phyloP scores from a whole-genome alignment of 2,329 filamentous ascomycete genomes.

The Raffaelea arxii region DNA sequence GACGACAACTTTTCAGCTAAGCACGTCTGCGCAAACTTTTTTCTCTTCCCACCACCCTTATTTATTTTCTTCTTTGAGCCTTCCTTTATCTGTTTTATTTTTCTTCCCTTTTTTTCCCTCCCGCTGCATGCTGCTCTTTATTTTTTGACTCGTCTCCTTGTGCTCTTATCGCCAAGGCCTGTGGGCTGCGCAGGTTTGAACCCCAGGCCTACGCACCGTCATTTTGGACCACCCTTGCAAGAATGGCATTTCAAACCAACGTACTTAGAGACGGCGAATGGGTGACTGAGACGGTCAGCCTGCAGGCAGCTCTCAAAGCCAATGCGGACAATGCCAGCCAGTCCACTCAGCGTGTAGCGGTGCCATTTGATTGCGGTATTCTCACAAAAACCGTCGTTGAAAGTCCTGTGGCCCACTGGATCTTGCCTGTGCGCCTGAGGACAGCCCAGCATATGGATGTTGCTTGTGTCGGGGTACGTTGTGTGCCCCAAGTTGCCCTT shows the following conservation, averaged over 20 bases:
- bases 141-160: too few species aligned
- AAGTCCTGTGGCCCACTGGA: slow-evolving; percentile 65
- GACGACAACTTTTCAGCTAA: too few species aligned
- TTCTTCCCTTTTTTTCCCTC: too few species aligned
- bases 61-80: too few species aligned
- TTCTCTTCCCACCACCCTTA: too few species aligned
- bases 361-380: slow-evolving; percentile 53
- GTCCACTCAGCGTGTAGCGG: slow-evolving; percentile 20
- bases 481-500: background rate
- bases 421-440: slow-evolving; percentile 71
- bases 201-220: too few species aligned
- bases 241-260: slow-evolving; percentile 45
- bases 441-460: slow-evolving; percentile 66
- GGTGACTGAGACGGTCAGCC: slow-evolving; percentile 43
- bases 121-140: too few species aligned
- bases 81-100: too few species aligned
- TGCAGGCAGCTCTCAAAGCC: slow-evolving; percentile 31
- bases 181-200: too few species aligned
- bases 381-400: slow-evolving; percentile 69
- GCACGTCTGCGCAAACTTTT: too few species aligned
- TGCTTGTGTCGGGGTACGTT: slow-evolving; percentile 68
- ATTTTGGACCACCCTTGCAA: too few species aligned
- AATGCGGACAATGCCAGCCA: slow-evolving; percentile 22
- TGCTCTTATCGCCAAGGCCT: too few species aligned
- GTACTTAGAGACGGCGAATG: slow-evolving; percentile 45